Conservation (phyloP, 2,329 filamentous ascomycete species). For the Paraconiothyrium sp. region DNA sequence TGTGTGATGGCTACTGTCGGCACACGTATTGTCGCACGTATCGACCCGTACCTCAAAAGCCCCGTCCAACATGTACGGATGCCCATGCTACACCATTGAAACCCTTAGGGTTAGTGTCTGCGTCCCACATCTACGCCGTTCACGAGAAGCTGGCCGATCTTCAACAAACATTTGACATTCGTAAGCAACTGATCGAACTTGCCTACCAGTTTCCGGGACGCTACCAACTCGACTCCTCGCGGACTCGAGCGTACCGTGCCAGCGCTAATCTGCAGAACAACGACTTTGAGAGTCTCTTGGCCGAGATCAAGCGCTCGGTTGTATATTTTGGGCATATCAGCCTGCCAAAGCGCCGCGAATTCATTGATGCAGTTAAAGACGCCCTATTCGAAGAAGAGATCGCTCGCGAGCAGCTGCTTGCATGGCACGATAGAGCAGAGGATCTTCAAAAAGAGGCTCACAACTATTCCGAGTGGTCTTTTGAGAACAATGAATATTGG, state of each 20-base stretch:
- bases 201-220: neutral
- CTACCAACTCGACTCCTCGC: neutral
- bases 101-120: neutral
- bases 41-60: neutral
- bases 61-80: neutral
- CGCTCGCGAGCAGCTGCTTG: neutral
- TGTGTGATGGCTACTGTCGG: neutral
- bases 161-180: neutral
- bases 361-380: neutral
- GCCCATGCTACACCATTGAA: neutral
- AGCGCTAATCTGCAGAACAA: neutral
- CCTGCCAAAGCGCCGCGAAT: neutral
- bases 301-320: neutral
- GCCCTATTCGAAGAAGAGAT: neutral
- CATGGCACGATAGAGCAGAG: neutral
- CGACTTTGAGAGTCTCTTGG: neutral
- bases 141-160: neutral
- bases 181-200: neutral
- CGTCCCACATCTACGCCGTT: neutral
- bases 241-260: neutral
- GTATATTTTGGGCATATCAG: neutral
- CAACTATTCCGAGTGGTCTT: neutral
- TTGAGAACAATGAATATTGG: neutral
- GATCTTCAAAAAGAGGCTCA: neutral
- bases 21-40: neutral